phyloP scores from a whole-genome alignment of 179 eudicot genomes.

The Beta lomatogona region DNA sequence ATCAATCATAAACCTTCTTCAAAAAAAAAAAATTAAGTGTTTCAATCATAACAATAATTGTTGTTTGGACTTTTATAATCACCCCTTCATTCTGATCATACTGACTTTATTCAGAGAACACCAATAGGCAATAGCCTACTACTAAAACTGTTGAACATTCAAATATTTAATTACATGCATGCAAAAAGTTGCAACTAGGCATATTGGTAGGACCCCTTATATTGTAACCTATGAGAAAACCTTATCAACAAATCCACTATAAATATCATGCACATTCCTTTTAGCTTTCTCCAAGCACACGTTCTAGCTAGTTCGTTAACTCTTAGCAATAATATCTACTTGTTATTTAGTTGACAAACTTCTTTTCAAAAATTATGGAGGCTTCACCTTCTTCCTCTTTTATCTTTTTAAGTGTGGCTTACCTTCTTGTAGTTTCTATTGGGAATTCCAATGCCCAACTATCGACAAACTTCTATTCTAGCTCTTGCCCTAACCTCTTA shows the following conservation, averaged over 20 bases:
- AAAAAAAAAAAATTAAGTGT: too few relatives aligned
- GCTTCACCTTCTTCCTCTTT: slow-evolving; percentile 17
- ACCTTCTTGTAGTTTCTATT: slow-evolving; percentile 36
- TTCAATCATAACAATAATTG: too few relatives aligned
- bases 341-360: not conserved
- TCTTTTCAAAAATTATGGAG: slow-evolving; percentile 25
- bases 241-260: slow-evolving; percentile 22
- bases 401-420: slow-evolving; percentile 29
- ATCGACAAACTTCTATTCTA: slow-evolving; percentile 38
- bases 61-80: too few relatives aligned
- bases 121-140: not conserved
- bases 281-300: not conserved
- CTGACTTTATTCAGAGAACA: not conserved
- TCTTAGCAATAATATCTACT: not conserved
- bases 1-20: too few relatives aligned
- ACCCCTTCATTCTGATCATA: too few relatives aligned
- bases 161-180: slow-evolving; percentile 3
- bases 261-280: slow-evolving; percentile 22
- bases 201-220: slow-evolving; percentile 6
- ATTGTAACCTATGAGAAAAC: slow-evolving; percentile 12
- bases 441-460: slow-evolving; percentile 56
- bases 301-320: not conserved
- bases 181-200: not conserved
- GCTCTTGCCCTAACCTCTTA: slow-evolving; percentile 52
- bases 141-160: not conserved